Evolutionary conservation across 2,329 filamentous ascomycete genomes (phyloP).

Genomic region (Neocatenulostroma microsporum): DNA sequence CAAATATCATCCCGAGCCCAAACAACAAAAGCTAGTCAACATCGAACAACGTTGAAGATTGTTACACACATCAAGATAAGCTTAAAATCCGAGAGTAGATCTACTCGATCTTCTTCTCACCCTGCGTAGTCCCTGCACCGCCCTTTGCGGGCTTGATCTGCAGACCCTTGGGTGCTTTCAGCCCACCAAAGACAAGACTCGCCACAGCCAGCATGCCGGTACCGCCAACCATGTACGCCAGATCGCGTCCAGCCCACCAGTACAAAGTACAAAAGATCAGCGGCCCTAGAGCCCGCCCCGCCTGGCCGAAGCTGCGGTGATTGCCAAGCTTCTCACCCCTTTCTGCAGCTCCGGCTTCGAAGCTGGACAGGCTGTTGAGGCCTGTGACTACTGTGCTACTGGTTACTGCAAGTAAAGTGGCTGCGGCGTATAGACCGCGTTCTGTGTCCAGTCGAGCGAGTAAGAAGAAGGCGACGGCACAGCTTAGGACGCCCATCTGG

Average conservation of each 20-base stretch:
- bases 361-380: constrained; percentile 82
- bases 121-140: not conserved
- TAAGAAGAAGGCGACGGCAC: constrained; percentile 70
- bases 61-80: no score
- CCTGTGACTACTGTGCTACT: constrained; percentile 93
- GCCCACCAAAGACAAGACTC: constrained; percentile 59
- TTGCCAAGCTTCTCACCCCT: constrained; percentile 80
- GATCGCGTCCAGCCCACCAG: constrained; percentile 92
- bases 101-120: not conserved
- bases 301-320: constrained; percentile 72
- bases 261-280: constrained; percentile 90
- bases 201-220: constrained; percentile 70
- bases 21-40: no score
- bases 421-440: constrained; percentile 67
- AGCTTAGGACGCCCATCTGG: constrained; percentile 68
- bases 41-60: no score
- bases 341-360: constrained; percentile 74
- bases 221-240: constrained; percentile 75
- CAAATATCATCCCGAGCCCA: no score
- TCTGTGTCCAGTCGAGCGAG: constrained; percentile 64
- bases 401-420: constrained; percentile 76
- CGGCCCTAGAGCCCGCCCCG: constrained; percentile 78
- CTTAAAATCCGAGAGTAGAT: no score
- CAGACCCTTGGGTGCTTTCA: constrained; percentile 53
- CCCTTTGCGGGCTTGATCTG: not conserved